A percentile compares a stretch with the other conserved stretches of the same genome.
These are phyloP conservation scores for Spathaspora gorwiae DNA, from an alignment of 805 yeast species.

Conservation along the genomic window DNA sequence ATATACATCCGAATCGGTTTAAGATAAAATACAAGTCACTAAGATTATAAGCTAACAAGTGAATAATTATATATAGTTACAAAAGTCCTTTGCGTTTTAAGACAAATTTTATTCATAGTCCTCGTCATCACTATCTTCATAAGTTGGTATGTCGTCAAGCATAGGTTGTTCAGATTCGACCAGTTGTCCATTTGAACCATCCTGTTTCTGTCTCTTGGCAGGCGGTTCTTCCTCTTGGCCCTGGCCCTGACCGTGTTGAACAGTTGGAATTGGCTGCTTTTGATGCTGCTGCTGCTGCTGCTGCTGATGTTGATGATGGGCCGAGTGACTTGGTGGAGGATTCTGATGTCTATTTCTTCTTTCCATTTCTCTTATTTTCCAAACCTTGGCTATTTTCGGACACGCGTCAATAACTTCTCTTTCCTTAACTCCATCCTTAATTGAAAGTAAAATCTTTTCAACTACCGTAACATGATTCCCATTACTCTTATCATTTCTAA, in stretches of 20 bases:
- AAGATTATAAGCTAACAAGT: no score
- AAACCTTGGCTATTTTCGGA: conserved; percentile 49
- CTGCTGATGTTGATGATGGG: background rate
- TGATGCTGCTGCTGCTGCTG: background rate
- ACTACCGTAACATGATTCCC: conserved; percentile 85
- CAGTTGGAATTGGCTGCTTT: background rate
- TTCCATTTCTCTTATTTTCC: conserved; percentile 57
- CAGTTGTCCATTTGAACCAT: conserved; percentile 1
- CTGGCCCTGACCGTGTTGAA: background rate
- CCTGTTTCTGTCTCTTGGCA: conserved; percentile 5
- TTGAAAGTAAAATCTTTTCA: conserved; percentile 75
- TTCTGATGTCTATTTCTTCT: conserved; percentile 17
- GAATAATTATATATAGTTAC: no score
- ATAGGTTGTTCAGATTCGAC: conserved; percentile 1
- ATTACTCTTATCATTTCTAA: conserved; percentile 86
- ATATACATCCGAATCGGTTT: no score
- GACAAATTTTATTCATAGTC: conserved; percentile 1
- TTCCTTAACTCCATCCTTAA: conserved; percentile 78
- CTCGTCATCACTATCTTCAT: conserved; percentile 38
- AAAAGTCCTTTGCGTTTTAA: no score
- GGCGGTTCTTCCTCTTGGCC: conserved; percentile 2
- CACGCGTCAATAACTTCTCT: conserved; percentile 66
- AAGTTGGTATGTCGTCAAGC: conserved; percentile 30
- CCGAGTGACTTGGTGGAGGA: conserved; percentile 1
- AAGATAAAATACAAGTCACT: no score